A percentile compares a stretch with the other conserved stretches of the same genome.
These are phyloP conservation scores for Cryptococcus jaspeensis DNA, from an alignment of 1,284 basidiomycete species.

Conservation along the genomic window DNA sequence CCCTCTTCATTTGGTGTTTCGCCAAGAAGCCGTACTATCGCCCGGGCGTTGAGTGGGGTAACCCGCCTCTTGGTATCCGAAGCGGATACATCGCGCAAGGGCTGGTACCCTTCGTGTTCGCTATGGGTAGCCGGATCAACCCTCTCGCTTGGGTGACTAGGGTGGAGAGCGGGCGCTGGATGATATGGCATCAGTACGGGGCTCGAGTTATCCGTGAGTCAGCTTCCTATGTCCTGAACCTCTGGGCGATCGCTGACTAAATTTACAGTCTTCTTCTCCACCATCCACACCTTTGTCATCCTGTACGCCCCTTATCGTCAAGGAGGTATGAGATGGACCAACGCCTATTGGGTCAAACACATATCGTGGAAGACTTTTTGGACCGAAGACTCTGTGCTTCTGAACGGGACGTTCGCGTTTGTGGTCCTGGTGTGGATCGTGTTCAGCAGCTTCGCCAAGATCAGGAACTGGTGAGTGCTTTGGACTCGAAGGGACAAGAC, in stretches of 20 bases:
- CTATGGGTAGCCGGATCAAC: slow-evolving; percentile 7
- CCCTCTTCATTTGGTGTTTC: slow-evolving; percentile 6
- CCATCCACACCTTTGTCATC: slow-evolving; percentile 1
- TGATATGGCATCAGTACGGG: slow-evolving; percentile 9
- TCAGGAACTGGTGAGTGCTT: slow-evolving; percentile 2
- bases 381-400: not conserved
- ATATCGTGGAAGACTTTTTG: not conserved
- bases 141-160: slow-evolving; percentile 3
- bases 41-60: not conserved
- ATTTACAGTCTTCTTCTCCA: slow-evolving; percentile 4
- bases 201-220: slow-evolving; percentile 5
- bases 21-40: slow-evolving; percentile 7
- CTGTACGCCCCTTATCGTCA: slow-evolving; percentile 1
- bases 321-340: not conserved
- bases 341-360: not conserved
- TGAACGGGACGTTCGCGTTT: slow-evolving; percentile 6
- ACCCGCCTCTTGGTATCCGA: slow-evolving; percentile 6
- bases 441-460: slow-evolving; percentile 9
- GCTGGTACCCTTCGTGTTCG: slow-evolving; percentile 6
- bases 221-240: no score
- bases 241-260: not conserved
- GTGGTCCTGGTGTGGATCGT: slow-evolving; percentile 9
- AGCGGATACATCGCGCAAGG: slow-evolving; percentile 4
- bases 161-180: slow-evolving; percentile 3
- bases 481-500: not conserved